Evolutionary conservation across 2,329 filamentous ascomycete genomes (phyloP).

Genomic region (Fusarium sp.): DNA sequence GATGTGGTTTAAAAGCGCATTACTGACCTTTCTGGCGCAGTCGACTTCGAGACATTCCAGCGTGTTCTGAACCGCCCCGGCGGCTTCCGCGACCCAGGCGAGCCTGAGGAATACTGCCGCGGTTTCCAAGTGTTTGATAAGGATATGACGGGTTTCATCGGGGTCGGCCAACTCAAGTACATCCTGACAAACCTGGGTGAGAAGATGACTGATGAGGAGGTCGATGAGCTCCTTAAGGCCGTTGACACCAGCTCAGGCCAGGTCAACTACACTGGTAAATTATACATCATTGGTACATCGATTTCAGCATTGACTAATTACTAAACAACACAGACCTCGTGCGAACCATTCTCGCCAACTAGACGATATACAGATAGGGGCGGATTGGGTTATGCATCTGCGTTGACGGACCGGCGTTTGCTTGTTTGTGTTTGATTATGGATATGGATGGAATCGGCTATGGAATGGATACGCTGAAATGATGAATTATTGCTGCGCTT

Average conservation of each 20-base stretch:
- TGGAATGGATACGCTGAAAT: conserved; percentile 40
- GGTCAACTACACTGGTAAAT: conserved; percentile 92
- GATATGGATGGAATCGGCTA: conserved; percentile 38
- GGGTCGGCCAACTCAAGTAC: conserved; percentile 97
- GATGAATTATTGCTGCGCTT: conserved; percentile 42
- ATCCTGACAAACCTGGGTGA: conserved; percentile 97
- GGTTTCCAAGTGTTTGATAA: conserved; percentile 99
- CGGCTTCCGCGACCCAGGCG: conserved; percentile 97
- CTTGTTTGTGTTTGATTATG: conserved; percentile 47
- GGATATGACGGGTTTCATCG: conserved; percentile 97
- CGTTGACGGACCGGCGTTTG: conserved; percentile 49
- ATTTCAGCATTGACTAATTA: not conserved
- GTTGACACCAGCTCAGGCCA: conserved; percentile 96
- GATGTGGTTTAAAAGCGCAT: not conserved
- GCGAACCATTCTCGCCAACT: conserved; percentile 88
- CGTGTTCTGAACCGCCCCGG: conserved; percentile 97
- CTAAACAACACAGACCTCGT: conserved; percentile 72
- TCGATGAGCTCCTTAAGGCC: conserved; percentile 97
- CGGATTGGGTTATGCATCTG: conserved; percentile 48
- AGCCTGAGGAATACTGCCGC: conserved; percentile 97
- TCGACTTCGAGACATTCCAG: conserved; percentile 97
- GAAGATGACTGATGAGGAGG: conserved; percentile 99
- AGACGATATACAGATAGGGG: conserved; percentile 45
- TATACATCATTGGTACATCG: not conserved
- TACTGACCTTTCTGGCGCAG: conserved; percentile 57